Evolutionary conservation across 164 flowering plant genomes (phyloP), one percentile per base, ranked within the genome.

Genomic region (Echeveria elegans): DNA sequence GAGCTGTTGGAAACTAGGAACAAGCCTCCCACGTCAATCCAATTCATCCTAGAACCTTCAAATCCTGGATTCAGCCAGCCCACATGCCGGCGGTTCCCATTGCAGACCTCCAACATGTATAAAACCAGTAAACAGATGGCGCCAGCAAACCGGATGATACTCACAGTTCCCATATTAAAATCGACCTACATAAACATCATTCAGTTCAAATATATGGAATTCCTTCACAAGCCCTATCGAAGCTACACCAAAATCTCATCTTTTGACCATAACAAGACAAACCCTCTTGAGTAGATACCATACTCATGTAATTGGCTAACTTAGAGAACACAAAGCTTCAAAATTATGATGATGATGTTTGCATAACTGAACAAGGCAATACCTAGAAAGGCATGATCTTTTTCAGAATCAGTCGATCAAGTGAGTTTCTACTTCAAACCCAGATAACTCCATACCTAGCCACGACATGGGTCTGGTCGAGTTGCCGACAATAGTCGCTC

Each of bases 1-100:
- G 82, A 79, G 63, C 69, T 71, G 66, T 77, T 82, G 6, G 90
- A 86, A 9, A 74, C 0, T 2, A 86, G 85, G 67, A 86, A 79
- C 26, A 75, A 1, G 8, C 86, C 88, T 31, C 74, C 31, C 2
- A 71, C 73, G 58, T 84, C 85, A 14, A 86, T 78, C 65, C 63
- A 86, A 52, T 32, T 64, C 86, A 86, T 84, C 47, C 79, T 83
- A 66, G 83, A 67, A 5, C 77, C 85, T 71, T 76, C 67, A 67
- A 77, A 77, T 31, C 78, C 82, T 0, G 75, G 79, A 23, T 14
- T 0, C 21, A 84, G 66, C 29, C 24, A 72, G 40, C 84, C 87
- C 24, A 66, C 65, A 3, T 6, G 62, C 70, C 31, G 81, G 45
- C 73, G 23, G 66, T 85, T 74, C 21, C 77, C 84, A 23, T 12